These are phyloP conservation scores for Plasmodium malariae DNA, from an alignment of 169 alveolate genomes.

Conservation along the genomic window DNA sequence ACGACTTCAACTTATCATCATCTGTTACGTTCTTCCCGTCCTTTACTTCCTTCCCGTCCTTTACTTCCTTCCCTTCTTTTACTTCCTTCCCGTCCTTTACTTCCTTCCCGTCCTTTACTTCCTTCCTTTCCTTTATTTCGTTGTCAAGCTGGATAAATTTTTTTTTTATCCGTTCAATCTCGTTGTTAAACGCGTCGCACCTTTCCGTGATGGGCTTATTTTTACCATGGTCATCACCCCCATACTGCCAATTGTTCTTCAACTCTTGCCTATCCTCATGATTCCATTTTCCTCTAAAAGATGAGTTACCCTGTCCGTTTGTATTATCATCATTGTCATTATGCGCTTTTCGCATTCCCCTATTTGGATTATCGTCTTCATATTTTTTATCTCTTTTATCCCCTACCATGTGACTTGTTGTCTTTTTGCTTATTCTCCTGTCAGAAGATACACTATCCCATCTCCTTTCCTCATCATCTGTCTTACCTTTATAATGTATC, in stretches of 20 bases:
- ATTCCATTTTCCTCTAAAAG: too few relatives aligned
- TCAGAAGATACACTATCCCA: not conserved
- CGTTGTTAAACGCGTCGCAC: constrained; percentile 33
- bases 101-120: not conserved
- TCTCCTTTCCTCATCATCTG: not conserved
- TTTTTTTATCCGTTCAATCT: constrained; percentile 42
- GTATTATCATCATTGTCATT: not conserved
- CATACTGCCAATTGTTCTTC: too few relatives aligned
- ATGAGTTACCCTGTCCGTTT: not conserved
- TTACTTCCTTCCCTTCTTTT: not conserved
- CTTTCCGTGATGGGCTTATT: not conserved
- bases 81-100: not conserved
- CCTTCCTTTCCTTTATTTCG: constrained; percentile 8
- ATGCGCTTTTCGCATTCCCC: not conserved
- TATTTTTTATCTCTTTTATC: not conserved
- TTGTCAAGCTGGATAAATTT: constrained; percentile 12
- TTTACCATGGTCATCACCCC: not conserved
- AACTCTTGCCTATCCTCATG: too few relatives aligned
- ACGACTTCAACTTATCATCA: too few relatives aligned
- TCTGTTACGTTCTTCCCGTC: not conserved
- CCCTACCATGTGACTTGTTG: too few relatives aligned
- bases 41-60: not conserved
- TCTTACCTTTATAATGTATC: not conserved
- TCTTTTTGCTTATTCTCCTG: not conserved
- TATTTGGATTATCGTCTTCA: not conserved